Base-by-base conservation (phyloP, 345 rosid genomes). In the Aquilaria malaccensis region DNA sequence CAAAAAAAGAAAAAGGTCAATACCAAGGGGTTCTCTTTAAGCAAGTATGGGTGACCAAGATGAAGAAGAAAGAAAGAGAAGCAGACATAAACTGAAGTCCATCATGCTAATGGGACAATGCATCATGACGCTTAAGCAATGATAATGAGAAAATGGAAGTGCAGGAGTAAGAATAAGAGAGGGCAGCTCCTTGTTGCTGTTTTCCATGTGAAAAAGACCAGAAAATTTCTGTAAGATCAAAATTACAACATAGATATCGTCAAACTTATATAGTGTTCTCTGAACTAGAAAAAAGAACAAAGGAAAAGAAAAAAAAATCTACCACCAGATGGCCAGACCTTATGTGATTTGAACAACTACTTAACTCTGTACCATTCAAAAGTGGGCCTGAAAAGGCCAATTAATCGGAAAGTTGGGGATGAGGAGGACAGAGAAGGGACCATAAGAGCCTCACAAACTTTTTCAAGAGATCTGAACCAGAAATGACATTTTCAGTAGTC, bases 381-480 rank as follows among this genome's bases (percentile, higher is more conserved):
- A 22, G 22, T 22, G 22, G 22, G 22, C 22, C 22, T 22, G 22
- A 22, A 22, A 22, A 22, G 22, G 22, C 22, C 22, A 22, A 22
- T 22, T 22, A 22, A 22, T 22, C 22, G 22, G 22, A 64, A 60
- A 61, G 9, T 45, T 59, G 52, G 13, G 52, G 37, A 11, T 32
- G 55, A 55, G n/a, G 33, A 65, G 71, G 70, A 66, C 55, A 65
- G 60, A 77, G 71, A 73, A 63, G 68, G 63, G 65, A 91, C 98
- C 98, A 86, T 91, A n/a, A 92, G 96, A 72, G 96, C 98, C 79
- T 82, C 79, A 81, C 98, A 78, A 67, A 92, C 73, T 59, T 78
- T 77, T 57, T 89, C 95, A 56, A 89, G 22, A 22, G 84, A 59
- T 89, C 95, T 4, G 83, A 80, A 11, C 79, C 75, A 65, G 86